Conservation (phyloP, 768 basidiomycete species). For the Lyophyllum shimeji region DNA sequence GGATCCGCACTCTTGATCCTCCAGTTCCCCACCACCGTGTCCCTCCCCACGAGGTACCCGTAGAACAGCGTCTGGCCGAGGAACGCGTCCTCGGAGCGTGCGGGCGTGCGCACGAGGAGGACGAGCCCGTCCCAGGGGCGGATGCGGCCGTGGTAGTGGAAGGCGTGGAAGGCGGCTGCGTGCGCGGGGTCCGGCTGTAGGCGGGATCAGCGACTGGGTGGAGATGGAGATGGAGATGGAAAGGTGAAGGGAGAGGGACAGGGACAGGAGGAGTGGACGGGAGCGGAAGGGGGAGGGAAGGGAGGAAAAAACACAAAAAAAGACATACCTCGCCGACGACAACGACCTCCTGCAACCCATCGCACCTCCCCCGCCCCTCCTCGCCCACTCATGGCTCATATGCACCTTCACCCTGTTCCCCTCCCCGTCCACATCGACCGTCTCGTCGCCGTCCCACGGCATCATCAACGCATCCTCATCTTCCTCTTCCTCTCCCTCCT, state of each 20-base stretch:
- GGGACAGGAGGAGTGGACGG: neutral
- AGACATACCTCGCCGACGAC: conserved; percentile 6
- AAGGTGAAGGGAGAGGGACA: neutral
- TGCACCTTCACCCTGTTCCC: neutral
- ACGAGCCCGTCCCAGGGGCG: conserved; percentile 12
- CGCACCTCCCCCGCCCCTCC: conserved; percentile 4
- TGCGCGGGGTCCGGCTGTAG: conserved; percentile 8
- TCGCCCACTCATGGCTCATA: neutral
- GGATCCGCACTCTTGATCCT: conserved; percentile 47
- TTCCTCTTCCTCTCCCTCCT: neutral
- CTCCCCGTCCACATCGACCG: neutral
- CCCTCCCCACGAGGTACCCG: conserved; percentile 65
- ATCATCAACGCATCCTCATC: neutral
- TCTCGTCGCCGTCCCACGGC: conserved; percentile 1
- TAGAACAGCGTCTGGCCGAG: conserved; percentile 51
- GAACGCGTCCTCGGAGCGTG: neutral
- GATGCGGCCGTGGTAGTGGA: conserved; percentile 4
- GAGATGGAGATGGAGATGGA: too few relatives aligned
- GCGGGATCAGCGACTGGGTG: neutral
- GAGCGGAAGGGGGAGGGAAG: neutral
- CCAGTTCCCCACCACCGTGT: conserved; percentile 75
- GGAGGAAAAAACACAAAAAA: neutral
- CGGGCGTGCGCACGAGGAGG: neutral
- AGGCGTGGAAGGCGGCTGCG: conserved; percentile 5
- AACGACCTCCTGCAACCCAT: conserved; percentile 6